Evolutionary conservation across 1,139 yeast genomes (phyloP), one percentile per base, ranked within the genome.

Genomic region (Debaryomycetaceae sp.): DNA sequence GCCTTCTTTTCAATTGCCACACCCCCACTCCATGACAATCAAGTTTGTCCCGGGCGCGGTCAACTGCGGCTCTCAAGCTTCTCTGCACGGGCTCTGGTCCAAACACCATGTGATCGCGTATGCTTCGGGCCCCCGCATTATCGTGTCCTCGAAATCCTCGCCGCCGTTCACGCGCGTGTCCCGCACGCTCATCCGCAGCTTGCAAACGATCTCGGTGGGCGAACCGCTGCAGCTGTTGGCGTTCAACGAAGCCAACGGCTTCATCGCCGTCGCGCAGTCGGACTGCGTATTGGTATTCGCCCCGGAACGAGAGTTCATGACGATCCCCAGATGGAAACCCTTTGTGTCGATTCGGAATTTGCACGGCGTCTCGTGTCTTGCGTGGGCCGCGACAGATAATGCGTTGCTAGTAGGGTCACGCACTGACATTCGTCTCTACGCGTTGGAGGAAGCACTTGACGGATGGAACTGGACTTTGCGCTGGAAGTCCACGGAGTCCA

Each of bases 21-120:
- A n/a, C n/a, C 24, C 16, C 21, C 21, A 3, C 16, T 16, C 18
- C 23, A 77, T 77, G 85, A 61, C 80, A 5, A 53, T 79, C 32
- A 68, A 73, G 36, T 81, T 80, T 47, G 69, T 82, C 22, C 95
- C 95, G 3, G 96, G 96, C 1, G 83, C 82, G 46, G 93, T 90
- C 21, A 80, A 77, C 47, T 53, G 62, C 27, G 52, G 68, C 2
- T 57, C 60, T 10, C 68, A 70, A 37, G 62, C 85, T 1, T 69
- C 75, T 15, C 64, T 73, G 34, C 81, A 78, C 39, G 69, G 66
- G 4, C 55, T 58, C 32, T 86, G 95, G 95, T 74, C 74, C 34
- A 63, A 64, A 14, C 74, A 73, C 36, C 69, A 76, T 32, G 54
- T 86, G 6, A 56, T 81, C 16, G 78, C 76, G 0, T 87, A 87